Base-by-base conservation (phyloP, 805 yeast genomes). In the Cyberlindnera americana region DNA sequence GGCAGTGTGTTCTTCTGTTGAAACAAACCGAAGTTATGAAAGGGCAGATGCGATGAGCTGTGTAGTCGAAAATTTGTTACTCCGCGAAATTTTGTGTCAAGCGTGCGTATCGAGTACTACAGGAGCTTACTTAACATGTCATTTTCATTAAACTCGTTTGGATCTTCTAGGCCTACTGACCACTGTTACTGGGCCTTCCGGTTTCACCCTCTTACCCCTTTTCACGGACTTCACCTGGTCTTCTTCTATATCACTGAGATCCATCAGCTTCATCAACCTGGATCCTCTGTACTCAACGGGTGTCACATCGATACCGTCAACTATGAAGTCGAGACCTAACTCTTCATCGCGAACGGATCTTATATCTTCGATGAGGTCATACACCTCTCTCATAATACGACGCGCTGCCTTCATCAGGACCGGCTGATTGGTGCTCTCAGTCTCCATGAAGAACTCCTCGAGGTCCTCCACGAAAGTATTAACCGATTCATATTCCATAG, bases 201-300 rank as follows among this genome's bases (percentile, higher is more conserved):
- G n/a, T n/a, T n/a, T n/a, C n/a, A n/a, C n/a, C n/a, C n/a, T n/a
- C n/a, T n/a, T n/a, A n/a, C n/a, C n/a, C n/a, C n/a, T n/a, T n/a
- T n/a, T n/a, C n/a, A n/a, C n/a, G n/a, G n/a, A n/a, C n/a, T n/a
- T n/a, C 8, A 8, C 17, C 12, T 31, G 35, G 7, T 35, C 43
- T n/a, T 49, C 54, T 27, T 48, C 54, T 13, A 48, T 14, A 22
- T 50, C 52, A 37, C 52, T 50, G 16, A 67, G 44, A 4, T 49
- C 62, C 30, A 56, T 60, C 15, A 58, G 53, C 32, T 54, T 38
- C 59, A 66, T 52, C 2, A 56, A 34, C 6, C 36, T 19, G 3
- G 48, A 44, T 1, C 67, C 69, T 12, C 47, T 52, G 60, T 67
- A 64, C 12, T 29, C 34, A 8, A 49, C 51, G 15, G 45, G 47